These are phyloP conservation scores for thale cress (Arabidopsis thaliana) DNA, from an alignment of 345 rosid species.

Conservation along the genomic window DNA sequence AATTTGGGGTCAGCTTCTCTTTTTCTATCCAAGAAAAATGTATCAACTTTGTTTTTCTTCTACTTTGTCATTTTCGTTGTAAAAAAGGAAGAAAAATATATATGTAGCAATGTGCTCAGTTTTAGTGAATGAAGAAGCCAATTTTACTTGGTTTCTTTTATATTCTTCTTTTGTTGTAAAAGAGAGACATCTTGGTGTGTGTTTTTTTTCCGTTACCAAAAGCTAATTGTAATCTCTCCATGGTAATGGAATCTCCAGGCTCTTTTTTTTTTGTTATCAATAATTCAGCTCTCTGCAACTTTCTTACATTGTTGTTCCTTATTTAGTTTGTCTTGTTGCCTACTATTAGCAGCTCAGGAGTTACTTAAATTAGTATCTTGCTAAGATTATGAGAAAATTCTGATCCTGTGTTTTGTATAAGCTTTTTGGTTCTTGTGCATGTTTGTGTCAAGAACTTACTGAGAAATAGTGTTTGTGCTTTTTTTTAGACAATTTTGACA, in stretches of 20 bases:
- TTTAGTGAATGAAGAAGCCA: conserved; percentile 40
- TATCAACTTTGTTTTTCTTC: conserved; percentile 35
- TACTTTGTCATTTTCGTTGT: conserved; percentile 32
- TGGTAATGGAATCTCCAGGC: conserved; percentile 43
- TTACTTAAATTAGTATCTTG: conserved; percentile 24
- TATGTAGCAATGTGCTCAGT: conserved; percentile 40
- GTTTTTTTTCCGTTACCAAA: conserved; percentile 41
- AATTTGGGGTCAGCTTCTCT: conserved; percentile 29
- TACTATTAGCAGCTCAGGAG: conserved; percentile 19
- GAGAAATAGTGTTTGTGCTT: conserved; percentile 12
- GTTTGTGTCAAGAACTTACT: conserved; percentile 7
- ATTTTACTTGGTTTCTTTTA: conserved; percentile 35
- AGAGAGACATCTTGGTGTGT: conserved; percentile 36
- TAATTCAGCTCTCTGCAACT: conserved; percentile 39
- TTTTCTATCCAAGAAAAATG: conserved; percentile 25
- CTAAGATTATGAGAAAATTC: neutral
- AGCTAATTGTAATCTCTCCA: conserved; percentile 46
- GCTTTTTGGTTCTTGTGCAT: conserved; percentile 4
- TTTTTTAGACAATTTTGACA: conserved; percentile 31
- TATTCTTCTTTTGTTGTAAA: conserved; percentile 36
- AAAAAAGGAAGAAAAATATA: conserved; percentile 35
- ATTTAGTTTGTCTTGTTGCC: conserved; percentile 27
- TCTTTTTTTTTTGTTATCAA: conserved; percentile 29
- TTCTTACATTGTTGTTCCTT: conserved; percentile 6
- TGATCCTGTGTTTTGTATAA: conserved; percentile 2